Conservation (phyloP, 2,329 filamentous ascomycete genomes). For the Phyllosticta capitalensis region DNA sequence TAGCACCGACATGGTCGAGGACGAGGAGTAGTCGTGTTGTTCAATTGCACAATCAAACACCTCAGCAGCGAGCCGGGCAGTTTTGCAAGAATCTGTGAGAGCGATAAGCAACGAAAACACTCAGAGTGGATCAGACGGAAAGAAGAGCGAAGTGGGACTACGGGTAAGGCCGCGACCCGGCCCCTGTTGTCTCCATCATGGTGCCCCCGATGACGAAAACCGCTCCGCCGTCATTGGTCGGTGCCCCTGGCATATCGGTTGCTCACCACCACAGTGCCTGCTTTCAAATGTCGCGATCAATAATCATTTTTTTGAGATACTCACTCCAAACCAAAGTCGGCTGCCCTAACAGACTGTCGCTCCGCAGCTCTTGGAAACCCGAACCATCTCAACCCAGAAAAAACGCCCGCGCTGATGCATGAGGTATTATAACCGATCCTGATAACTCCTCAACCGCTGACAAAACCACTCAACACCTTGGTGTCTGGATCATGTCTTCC, state of each 20-base stretch:
- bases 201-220: background rate
- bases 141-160: background rate
- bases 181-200: background rate
- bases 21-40: background rate
- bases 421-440: background rate
- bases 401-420: slow-evolving; percentile 10
- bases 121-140: background rate
- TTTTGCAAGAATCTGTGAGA: background rate
- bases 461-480: background rate
- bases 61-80: background rate
- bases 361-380: background rate
- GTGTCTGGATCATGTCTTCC: background rate
- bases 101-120: background rate
- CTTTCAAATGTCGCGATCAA: background rate
- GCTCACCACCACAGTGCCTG: background rate
- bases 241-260: background rate
- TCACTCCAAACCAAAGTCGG: background rate
- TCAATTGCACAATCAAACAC: background rate
- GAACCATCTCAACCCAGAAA: background rate
- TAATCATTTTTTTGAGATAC: background rate
- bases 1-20: background rate
- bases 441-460: slow-evolving; percentile 1
- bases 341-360: background rate
- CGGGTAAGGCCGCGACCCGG: background rate
- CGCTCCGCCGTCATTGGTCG: background rate